Conservation (phyloP, 2,329 filamentous ascomycete genomes). For the Pyricularia grisea region DNA sequence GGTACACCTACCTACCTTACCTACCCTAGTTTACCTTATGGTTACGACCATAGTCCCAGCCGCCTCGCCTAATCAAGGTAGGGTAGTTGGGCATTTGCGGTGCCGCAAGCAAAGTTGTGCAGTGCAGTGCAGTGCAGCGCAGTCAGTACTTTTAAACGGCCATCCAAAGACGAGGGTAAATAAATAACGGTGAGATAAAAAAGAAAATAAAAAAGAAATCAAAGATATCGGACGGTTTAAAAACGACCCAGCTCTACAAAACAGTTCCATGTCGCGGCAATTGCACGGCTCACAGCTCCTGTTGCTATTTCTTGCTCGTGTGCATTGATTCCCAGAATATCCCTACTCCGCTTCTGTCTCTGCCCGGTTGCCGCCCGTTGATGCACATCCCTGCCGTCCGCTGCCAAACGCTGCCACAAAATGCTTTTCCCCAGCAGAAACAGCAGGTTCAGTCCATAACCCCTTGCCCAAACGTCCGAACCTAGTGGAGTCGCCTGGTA, state of each 20-base stretch:
- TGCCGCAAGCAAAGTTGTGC: not conserved
- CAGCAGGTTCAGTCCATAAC: not conserved
- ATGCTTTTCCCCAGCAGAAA: not conserved
- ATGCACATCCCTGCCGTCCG: not conserved
- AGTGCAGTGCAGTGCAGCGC: not conserved
- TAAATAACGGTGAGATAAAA: not conserved
- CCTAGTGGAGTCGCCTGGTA: not conserved
- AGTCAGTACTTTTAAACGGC: too few relatives aligned
- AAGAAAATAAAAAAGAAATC: not conserved
- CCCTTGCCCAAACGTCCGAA: not conserved
- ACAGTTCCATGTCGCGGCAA: not conserved
- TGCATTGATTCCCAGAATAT: not conserved
- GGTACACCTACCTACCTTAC: too few relatives aligned
- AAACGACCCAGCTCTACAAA: not conserved
- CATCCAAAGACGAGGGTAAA: too few relatives aligned
- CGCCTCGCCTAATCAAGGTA: not conserved
- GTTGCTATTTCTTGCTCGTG: not conserved
- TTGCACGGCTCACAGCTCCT: not conserved
- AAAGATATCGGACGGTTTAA: not conserved
- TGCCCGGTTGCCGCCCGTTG: not conserved
- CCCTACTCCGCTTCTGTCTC: not conserved
- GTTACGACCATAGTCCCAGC: not conserved
- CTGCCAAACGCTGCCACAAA: not conserved
- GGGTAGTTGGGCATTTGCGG: not conserved
- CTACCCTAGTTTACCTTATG: too few relatives aligned